phyloP scores from a whole-genome alignment of 805 yeast species.

The Phaffomyces antillensis region DNA sequence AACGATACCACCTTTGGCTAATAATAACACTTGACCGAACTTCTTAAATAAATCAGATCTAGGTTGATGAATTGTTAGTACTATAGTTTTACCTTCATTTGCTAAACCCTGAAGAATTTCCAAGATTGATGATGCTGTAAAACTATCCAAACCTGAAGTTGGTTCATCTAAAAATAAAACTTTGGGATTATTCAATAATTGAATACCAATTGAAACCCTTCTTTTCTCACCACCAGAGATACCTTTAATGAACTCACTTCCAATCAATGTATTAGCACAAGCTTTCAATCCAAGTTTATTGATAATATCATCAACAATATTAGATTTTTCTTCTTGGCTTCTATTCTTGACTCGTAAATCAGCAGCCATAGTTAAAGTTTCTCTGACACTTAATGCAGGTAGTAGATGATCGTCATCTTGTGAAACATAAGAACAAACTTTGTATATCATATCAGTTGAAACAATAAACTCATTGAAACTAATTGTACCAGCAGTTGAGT shows the following conservation, averaged over 20 bases:
- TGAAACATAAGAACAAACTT: slow-evolving; percentile 68
- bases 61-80: slow-evolving; percentile 83
- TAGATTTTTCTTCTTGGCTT: slow-evolving; percentile 34
- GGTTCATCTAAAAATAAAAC: slow-evolving; percentile 79
- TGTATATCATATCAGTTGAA: slow-evolving; percentile 30
- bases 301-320: slow-evolving; percentile 50
- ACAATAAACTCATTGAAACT: slow-evolving; percentile 35
- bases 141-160: slow-evolving; percentile 81
- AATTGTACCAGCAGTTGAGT: slow-evolving; percentile 34
- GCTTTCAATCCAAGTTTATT: slow-evolving; percentile 60
- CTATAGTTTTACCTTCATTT: slow-evolving; percentile 57
- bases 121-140: slow-evolving; percentile 68
- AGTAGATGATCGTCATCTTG: slow-evolving; percentile 75
- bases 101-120: slow-evolving; percentile 54
- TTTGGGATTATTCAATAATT: slow-evolving; percentile 65
- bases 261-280: slow-evolving; percentile 70
- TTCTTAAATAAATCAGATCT: slow-evolving; percentile 56
- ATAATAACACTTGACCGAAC: slow-evolving; percentile 66
- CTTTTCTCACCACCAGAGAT: slow-evolving; percentile 80
- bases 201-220: slow-evolving; percentile 77
- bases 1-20: slow-evolving; percentile 73
- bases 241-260: slow-evolving; percentile 58
- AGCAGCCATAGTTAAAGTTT: slow-evolving; percentile 70
- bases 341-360: slow-evolving; percentile 49
- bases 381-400: slow-evolving; percentile 68